Percentiles rank a stretch among this genome's conserved stretches.
These are phyloP conservation scores for Trichoderma endophyticum DNA, from an alignment of 2,329 filamentous ascomycete species.

Conservation along the genomic window DNA sequence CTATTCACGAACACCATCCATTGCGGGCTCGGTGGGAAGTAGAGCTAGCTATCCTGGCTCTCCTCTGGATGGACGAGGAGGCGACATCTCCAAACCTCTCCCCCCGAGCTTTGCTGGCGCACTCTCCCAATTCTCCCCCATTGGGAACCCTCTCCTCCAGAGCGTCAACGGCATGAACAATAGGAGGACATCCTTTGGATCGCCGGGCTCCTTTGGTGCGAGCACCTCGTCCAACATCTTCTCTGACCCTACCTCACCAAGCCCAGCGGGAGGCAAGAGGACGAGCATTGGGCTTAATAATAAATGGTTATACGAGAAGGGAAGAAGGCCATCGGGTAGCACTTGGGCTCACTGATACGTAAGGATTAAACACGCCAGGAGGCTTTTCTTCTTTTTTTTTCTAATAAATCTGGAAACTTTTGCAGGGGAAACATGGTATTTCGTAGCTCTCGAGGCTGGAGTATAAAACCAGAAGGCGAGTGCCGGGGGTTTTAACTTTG, in stretches of 20 bases:
- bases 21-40: constrained; percentile 60
- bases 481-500: background rate
- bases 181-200: constrained; percentile 60
- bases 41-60: constrained; percentile 56
- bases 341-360: constrained; percentile 36
- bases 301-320: constrained; percentile 92
- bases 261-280: constrained; percentile 62
- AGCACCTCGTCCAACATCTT: constrained; percentile 49
- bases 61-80: constrained; percentile 55
- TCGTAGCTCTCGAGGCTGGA: constrained; percentile 5
- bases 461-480: constrained; percentile 13
- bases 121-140: constrained; percentile 46
- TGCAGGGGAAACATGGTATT: background rate
- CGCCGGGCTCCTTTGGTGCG: constrained; percentile 49
- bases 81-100: constrained; percentile 37
- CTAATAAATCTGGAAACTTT: background rate
- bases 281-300: constrained; percentile 79
- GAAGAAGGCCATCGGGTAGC: constrained; percentile 53
- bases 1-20: constrained; percentile 72
- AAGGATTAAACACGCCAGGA: background rate
- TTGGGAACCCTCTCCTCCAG: constrained; percentile 59
- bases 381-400: background rate
- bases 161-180: constrained; percentile 50
- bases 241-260: constrained; percentile 65
- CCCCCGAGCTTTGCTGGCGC: constrained; percentile 33